phyloP scores from a whole-genome alignment of 208 protist genomes.

The Polymyxa betae region DNA sequence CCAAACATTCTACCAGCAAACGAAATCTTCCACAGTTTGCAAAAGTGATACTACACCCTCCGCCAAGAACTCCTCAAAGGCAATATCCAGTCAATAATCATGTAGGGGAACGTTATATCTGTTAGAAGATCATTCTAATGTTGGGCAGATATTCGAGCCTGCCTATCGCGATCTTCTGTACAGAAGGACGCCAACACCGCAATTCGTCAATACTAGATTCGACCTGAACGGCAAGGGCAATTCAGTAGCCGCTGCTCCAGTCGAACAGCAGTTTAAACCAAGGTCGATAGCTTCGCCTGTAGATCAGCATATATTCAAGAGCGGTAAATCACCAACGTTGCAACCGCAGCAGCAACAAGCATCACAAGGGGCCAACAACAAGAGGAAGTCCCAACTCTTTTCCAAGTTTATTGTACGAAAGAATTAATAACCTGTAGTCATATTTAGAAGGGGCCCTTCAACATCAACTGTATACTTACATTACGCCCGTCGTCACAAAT shows the following conservation, averaged over 20 bases:
- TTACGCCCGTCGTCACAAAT: no score
- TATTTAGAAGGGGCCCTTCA: no score
- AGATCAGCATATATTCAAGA: background rate
- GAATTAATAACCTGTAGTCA: no score
- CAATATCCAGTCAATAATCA: background rate
- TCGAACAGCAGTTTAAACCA: background rate
- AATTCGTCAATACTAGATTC: background rate
- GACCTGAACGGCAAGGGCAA: background rate
- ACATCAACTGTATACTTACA: no score
- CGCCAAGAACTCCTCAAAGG: conserved; percentile 1
- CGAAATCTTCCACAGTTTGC: background rate
- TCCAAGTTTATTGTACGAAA: background rate
- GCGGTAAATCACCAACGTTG: background rate
- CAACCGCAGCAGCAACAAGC: no score
- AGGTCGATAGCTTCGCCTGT: background rate
- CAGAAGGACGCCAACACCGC: background rate
- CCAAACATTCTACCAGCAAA: background rate
- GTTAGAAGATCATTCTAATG: background rate
- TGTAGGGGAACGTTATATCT: background rate
- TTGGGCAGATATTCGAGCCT: background rate
- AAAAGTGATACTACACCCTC: background rate
- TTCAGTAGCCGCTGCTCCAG: background rate
- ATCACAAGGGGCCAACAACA: no score
- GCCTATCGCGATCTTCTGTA: background rate
- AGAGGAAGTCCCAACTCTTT: background rate